Percentiles rank a stretch among this genome's conserved stretches.
phyloP scores from a whole-genome alignment of 2,329 filamentous ascomycete species.

The Cladosporium sp. region DNA sequence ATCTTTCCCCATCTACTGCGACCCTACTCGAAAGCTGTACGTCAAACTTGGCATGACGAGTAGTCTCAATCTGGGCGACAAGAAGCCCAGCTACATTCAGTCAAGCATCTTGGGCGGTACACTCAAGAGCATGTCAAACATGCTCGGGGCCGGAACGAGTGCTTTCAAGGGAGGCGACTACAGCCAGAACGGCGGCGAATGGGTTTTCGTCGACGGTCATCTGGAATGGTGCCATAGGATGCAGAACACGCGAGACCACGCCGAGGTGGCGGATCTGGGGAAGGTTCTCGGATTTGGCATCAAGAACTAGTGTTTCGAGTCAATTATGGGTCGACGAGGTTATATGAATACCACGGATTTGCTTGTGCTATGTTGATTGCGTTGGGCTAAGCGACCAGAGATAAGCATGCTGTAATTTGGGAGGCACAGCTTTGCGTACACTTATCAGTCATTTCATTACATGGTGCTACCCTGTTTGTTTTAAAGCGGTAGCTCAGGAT shows the following conservation, averaged over 20 bases:
- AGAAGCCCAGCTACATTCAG: constrained; percentile 32
- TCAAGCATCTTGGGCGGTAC: constrained; percentile 26
- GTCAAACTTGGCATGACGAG: constrained; percentile 34
- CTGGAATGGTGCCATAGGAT: constrained; percentile 39
- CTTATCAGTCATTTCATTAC: too few relatives aligned
- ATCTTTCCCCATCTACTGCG: constrained; percentile 36
- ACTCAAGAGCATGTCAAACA: constrained; percentile 27
- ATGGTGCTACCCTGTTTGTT: too few relatives aligned
- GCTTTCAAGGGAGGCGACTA: constrained; percentile 31
- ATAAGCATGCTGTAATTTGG: neutral
- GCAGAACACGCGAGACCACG: constrained; percentile 38
- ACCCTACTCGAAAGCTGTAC: constrained; percentile 35
- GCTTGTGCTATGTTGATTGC: neutral
- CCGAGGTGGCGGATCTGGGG: constrained; percentile 36
- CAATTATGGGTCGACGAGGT: constrained; percentile 7
- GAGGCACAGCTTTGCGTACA: too few relatives aligned
- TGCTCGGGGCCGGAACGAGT: constrained; percentile 26
- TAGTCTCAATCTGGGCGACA: constrained; percentile 28
- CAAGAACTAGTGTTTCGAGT: constrained; percentile 14
- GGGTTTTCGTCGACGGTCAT: constrained; percentile 35
- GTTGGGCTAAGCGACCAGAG: neutral
- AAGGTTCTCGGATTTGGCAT: constrained; percentile 33
- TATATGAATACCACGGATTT: neutral
- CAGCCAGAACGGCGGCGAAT: constrained; percentile 42
- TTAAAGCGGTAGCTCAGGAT: too few relatives aligned